Evolutionary conservation across 176 grass and related monocot species (phyloP).

Genomic region (Raddia guianensis): DNA sequence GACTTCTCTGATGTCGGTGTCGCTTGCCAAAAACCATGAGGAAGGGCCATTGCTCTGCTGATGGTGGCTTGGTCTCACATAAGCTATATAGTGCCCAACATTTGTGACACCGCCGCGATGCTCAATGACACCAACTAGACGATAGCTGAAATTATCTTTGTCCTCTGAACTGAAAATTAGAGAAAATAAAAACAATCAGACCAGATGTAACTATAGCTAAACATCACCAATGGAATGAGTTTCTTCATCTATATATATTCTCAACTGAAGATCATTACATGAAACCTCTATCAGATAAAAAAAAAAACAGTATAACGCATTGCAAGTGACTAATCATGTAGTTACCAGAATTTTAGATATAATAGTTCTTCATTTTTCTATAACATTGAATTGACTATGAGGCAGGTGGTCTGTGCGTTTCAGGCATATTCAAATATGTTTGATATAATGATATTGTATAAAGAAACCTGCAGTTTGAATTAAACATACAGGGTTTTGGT

Average conservation of each 20-base stretch:
- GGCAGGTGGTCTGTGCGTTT: neutral
- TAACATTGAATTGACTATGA: neutral
- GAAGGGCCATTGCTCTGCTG: slow-evolving; percentile 7
- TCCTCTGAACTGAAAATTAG: slow-evolving; percentile 40
- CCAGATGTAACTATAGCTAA: neutral
- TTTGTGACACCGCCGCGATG: slow-evolving; percentile 29
- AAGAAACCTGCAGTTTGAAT: too few relatives aligned
- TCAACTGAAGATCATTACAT: slow-evolving; percentile 20
- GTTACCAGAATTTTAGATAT: neutral
- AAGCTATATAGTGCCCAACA: slow-evolving; percentile 60
- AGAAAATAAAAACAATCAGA: neutral
- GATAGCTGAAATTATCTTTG: slow-evolving; percentile 40
- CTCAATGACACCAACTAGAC: slow-evolving; percentile 51
- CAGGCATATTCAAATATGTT: slow-evolving; percentile 3
- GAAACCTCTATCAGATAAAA: slow-evolving; percentile 4
- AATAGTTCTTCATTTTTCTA: neutral
- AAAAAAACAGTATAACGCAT: neutral
- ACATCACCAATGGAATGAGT: slow-evolving; percentile 10
- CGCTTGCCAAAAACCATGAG: slow-evolving; percentile 66
- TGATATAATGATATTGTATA: neutral
- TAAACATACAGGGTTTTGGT: too few relatives aligned
- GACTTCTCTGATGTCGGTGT: slow-evolving; percentile 50
- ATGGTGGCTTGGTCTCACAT: slow-evolving; percentile 42
- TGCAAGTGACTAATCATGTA: neutral
- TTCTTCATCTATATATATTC: slow-evolving; percentile 1